Percentiles rank a stretch among this genome's conserved stretches.
Conservation (phyloP, 2,329 filamentous ascomycete genomes). For the Botrytis paeoniae region DNA sequence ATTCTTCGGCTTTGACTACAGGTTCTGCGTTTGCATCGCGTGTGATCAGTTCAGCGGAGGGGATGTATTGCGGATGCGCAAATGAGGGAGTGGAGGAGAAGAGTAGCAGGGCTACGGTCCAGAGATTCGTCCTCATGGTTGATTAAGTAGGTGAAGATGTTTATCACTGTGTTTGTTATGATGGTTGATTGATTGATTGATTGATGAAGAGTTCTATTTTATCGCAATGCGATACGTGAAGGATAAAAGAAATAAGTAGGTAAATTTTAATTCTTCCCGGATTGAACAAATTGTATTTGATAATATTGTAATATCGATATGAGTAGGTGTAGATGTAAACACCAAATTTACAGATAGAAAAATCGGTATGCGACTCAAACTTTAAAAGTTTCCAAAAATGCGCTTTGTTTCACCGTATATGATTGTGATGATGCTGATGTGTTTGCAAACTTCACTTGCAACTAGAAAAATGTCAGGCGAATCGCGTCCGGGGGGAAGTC, state of each 20-base stretch:
- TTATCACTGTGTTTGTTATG: neutral
- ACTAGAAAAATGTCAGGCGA: neutral
- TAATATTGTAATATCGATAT: too few species aligned
- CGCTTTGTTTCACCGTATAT: neutral
- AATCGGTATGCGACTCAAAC: neutral
- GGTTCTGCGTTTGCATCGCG: conserved; percentile 21
- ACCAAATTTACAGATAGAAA: neutral
- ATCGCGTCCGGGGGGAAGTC: neutral
- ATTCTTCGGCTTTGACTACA: neutral
- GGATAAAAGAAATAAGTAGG: neutral
- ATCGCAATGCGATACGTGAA: neutral
- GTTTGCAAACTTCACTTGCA: neutral
- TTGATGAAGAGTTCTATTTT: neutral
- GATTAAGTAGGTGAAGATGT: neutral
- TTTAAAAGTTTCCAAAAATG: neutral
- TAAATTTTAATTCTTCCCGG: neutral
- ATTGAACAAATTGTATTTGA: neutral
- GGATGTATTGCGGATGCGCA: conserved; percentile 28
- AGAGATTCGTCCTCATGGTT: conserved; percentile 27
- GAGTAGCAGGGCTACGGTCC: conserved; percentile 26
- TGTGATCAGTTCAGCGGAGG: conserved; percentile 23
- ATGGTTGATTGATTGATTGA: neutral
- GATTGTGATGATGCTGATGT: neutral
- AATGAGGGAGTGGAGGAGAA: conserved; percentile 21
- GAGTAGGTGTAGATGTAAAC: neutral